These are phyloP conservation scores for Yamadazyma dushanensis DNA, from an alignment of 1,139 yeast species.

Conservation along the genomic window DNA sequence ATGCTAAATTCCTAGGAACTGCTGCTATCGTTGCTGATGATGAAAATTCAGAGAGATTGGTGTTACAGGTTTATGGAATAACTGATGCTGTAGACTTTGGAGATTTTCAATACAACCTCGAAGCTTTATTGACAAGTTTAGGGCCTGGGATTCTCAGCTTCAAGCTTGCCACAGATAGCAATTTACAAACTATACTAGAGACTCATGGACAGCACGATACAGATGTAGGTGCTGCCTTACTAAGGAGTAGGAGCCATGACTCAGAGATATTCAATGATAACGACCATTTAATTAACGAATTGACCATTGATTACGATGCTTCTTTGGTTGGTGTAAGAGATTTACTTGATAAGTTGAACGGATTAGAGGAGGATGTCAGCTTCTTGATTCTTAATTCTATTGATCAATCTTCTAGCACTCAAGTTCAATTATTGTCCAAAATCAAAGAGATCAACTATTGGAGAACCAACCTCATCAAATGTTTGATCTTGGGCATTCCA, in stretches of 20 bases:
- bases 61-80: constrained; percentile 37
- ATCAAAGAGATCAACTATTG: constrained; percentile 73
- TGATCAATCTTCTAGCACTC: constrained; percentile 54
- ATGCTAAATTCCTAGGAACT: constrained; percentile 38
- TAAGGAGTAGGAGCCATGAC: constrained; percentile 8
- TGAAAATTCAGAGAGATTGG: constrained; percentile 26
- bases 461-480: constrained; percentile 53
- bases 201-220: constrained; percentile 6
- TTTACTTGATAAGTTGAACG: constrained; percentile 45
- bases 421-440: constrained; percentile 66
- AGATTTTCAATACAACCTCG: constrained; percentile 38
- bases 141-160: constrained; percentile 29
- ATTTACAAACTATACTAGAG: constrained; percentile 5
- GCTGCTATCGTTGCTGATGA: constrained; percentile 4
- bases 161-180: constrained; percentile 20
- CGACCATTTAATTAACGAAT: constrained; percentile 26
- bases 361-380: constrained; percentile 24
- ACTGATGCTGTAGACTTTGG: constrained; percentile 25
- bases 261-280: constrained; percentile 13
- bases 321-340: constrained; percentile 54
- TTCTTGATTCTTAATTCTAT: constrained; percentile 46
- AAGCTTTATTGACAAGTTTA: constrained; percentile 35
- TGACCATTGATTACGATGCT: constrained; percentile 47
- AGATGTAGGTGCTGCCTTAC: constrained; percentile 7
- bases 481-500: constrained; percentile 62